Evolutionary conservation across 352 stramenopile species (phyloP), one percentile per base, ranked within the genome.

Genomic region (Elongisporangium senticosum): DNA sequence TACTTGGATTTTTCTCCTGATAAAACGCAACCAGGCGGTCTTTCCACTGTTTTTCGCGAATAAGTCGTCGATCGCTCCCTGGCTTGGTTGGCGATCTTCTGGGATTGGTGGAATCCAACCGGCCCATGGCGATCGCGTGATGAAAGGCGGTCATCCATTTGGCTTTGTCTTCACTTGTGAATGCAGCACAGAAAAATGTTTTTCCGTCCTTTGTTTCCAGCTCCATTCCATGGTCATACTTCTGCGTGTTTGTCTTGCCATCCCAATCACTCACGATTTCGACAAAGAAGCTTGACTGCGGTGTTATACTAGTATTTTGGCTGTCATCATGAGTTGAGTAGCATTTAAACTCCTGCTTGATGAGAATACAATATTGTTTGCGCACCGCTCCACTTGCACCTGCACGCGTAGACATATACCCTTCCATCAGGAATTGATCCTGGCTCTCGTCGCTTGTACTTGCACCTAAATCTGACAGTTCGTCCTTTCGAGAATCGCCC

Each of bases 241-340:
- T 71, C 37, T 85, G 68, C 0, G 69, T 71, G 0, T 60, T 74
- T 0, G 83, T 93, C 55, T 85, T 85, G 0, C 83, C 83, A 21
- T 86, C 58, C 83, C 83, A 93, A 11, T 89, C 76, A n/a, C 70
- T 71, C 13, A 90, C 81, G 2, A 76, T 69, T 8, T 76, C 71
- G 2, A 89, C 73, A 7, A 63, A 40, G 57, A 90, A 85, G 51
- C 66, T 69, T 8, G 65, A 63, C 17, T 68, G 69, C 15, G 60
- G 65, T 20, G 49, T 47, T 0, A 67, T 59, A 10, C 62, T 64
- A 53, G 64, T 53, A 40, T 81, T 77, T 15, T 78, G 68, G 26
- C 74, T 88, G 59, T 93, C 83, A 13, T 90, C 77, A 49, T 89
- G 70, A 2, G 83, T 91, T 4, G 83, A 69, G 53, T 75, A 93